Percentiles rank a stretch among this genome's conserved stretches.
phyloP scores from a whole-genome alignment of 192 early-diverging fungal species.

The Mortierella claussenii region DNA sequence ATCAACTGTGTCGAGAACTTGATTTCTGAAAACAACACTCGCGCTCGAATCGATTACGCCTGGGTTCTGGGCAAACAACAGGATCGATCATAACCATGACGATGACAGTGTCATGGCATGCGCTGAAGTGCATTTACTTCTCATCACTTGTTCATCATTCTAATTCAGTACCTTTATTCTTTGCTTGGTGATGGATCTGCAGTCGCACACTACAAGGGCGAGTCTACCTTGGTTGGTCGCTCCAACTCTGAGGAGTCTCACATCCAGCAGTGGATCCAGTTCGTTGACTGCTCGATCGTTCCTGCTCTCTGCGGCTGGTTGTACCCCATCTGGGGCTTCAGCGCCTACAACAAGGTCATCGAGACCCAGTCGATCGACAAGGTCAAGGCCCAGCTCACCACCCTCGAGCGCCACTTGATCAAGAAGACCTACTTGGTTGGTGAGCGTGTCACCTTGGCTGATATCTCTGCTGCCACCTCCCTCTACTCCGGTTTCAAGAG shows the following conservation, averaged over 20 bases:
- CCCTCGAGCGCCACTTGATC: slow-evolving; percentile 82
- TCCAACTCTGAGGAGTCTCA: slow-evolving; percentile 67
- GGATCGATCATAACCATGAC: too few species aligned
- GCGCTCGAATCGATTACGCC: too few species aligned
- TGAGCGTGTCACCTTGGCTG: slow-evolving; percentile 92
- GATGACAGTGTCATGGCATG: too few species aligned
- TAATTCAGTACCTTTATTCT: too few species aligned
- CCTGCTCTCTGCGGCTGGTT: slow-evolving; percentile 57
- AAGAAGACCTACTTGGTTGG: slow-evolving; percentile 94
- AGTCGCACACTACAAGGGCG: slow-evolving; percentile 61
- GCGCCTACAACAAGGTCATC: slow-evolving; percentile 61
- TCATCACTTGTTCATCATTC: not conserved
- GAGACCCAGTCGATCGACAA: slow-evolving; percentile 80
- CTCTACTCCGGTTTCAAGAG: slow-evolving; percentile 61
- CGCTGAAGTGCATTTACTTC: not conserved
- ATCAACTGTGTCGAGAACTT: slow-evolving; percentile 55
- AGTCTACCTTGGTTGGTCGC: slow-evolving; percentile 67
- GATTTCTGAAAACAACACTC: slow-evolving; percentile 48
- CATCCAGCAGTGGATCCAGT: slow-evolving; percentile 73
- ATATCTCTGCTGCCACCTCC: slow-evolving; percentile 75
- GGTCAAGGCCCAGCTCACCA: slow-evolving; percentile 67
- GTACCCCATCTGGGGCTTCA: slow-evolving; percentile 57
- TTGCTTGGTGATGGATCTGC: not conserved
- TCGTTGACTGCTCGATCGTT: slow-evolving; percentile 65
- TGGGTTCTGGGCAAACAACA: too few species aligned